Percentiles rank a stretch among this genome's conserved stretches.
These are phyloP conservation scores for Diaporthe australafricana DNA, from an alignment of 2,329 filamentous ascomycete genomes.

Conservation along the genomic window DNA sequence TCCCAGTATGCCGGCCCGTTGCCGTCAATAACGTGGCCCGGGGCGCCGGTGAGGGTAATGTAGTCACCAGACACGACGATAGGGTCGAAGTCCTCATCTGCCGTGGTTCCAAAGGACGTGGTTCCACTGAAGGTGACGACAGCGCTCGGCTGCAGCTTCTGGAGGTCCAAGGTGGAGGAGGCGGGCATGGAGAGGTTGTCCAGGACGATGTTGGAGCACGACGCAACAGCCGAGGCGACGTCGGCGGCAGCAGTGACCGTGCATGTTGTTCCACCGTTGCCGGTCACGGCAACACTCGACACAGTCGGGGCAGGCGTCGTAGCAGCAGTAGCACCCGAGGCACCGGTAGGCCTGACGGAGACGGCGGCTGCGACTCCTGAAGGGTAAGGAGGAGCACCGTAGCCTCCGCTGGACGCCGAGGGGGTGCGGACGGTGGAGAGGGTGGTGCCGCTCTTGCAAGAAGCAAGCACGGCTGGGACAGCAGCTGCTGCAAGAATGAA, in stretches of 20 bases:
- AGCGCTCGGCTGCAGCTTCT: conserved; percentile 46
- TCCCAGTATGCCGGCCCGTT: conserved; percentile 44
- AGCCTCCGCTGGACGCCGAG: not conserved
- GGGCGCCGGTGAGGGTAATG: conserved; percentile 39
- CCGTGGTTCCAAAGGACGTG: conserved; percentile 36
- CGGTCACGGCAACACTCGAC: not conserved
- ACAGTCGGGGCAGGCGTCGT: not conserved
- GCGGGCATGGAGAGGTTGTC: conserved; percentile 50
- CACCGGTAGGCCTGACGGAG: not conserved
- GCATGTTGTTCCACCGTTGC: conserved; percentile 32
- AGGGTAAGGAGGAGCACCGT: not conserved
- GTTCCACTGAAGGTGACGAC: conserved; percentile 43
- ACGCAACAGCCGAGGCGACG: conserved; percentile 39
- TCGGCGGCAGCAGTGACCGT: conserved; percentile 36
- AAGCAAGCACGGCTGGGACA: conserved; percentile 16
- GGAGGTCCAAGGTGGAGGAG: conserved; percentile 50
- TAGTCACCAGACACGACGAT: conserved; percentile 38
- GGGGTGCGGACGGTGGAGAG: not conserved
- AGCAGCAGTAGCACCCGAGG: not conserved
- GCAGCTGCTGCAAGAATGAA: conserved; percentile 23
- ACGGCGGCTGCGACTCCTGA: not conserved
- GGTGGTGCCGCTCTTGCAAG: conserved; percentile 8
- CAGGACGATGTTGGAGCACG: conserved; percentile 52
- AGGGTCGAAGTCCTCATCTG: conserved; percentile 31
- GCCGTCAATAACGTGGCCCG: conserved; percentile 39